Percentiles rank a stretch among this genome's conserved stretches.
These are phyloP conservation scores for Spencermartinsiella ligniputridi DNA, from an alignment of 1,139 yeast species.

Conservation along the genomic window DNA sequence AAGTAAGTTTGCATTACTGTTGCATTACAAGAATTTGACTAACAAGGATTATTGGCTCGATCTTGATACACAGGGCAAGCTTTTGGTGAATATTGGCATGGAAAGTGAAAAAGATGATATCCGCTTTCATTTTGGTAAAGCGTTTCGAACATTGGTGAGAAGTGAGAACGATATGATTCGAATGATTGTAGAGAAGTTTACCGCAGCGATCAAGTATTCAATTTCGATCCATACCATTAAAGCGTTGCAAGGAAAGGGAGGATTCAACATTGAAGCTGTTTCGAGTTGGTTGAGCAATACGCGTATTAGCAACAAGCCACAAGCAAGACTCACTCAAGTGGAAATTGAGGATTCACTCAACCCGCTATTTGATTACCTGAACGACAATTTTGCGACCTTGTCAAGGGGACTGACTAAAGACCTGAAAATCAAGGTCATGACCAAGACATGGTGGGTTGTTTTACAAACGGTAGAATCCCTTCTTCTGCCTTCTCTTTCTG, in stretches of 20 bases:
- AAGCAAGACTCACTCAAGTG: constrained; percentile 37
- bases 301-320: constrained; percentile 32
- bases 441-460: constrained; percentile 71
- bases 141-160: constrained; percentile 60
- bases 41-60: constrained; percentile 51
- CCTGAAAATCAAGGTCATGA: constrained; percentile 61
- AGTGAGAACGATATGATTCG: constrained; percentile 62
- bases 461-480: constrained; percentile 61
- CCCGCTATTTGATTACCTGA: constrained; percentile 72
- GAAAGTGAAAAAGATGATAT: constrained; percentile 79
- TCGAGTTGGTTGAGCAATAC: constrained; percentile 45
- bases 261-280: constrained; percentile 46
- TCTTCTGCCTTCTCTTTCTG: constrained; percentile 65
- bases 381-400: constrained; percentile 61
- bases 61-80: constrained; percentile 63
- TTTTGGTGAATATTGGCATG: constrained; percentile 61
- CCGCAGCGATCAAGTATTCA: constrained; percentile 42
- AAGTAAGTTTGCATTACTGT: constrained; percentile 14
- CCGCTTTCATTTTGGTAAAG: constrained; percentile 71
- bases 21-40: constrained; percentile 3
- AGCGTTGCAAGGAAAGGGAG: constrained; percentile 23
- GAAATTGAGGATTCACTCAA: constrained; percentile 64
- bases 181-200: constrained; percentile 59
- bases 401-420: constrained; percentile 60
- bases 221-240: constrained; percentile 38